Evolutionary conservation across 345 rosid genomes (phyloP).

Genomic region (Euphorbia lathyris): DNA sequence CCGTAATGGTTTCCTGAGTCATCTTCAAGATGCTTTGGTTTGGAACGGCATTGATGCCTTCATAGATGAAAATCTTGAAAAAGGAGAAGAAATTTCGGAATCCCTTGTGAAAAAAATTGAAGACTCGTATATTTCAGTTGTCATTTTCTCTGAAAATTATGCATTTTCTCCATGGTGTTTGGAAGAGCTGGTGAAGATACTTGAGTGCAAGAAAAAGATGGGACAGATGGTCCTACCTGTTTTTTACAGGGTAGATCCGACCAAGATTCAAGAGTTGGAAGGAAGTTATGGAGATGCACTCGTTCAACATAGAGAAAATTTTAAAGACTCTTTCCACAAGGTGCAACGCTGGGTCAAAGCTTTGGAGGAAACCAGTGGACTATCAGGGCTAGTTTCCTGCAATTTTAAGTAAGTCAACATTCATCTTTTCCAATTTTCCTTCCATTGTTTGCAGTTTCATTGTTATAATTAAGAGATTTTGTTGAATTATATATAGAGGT

Average conservation of each 20-base stretch:
- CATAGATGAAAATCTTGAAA: background rate
- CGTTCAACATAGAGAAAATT: background rate
- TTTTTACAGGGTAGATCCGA: background rate
- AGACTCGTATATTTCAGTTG: background rate
- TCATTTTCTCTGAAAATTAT: slow-evolving; percentile 6
- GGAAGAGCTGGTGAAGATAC: slow-evolving; percentile 14
- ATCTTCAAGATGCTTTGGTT: background rate
- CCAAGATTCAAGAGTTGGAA: background rate
- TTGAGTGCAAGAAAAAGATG: background rate
- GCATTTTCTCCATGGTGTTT: slow-evolving; percentile 13
- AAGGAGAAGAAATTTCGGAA: background rate
- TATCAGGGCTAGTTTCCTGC: background rate
- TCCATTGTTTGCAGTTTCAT: background rate
- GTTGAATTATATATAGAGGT: too few relatives aligned
- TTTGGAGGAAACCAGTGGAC: background rate
- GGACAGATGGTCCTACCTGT: background rate
- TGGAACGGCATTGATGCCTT: background rate
- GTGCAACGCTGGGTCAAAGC: background rate
- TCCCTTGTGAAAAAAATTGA: background rate
- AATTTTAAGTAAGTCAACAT: background rate
- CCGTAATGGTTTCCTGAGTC: background rate
- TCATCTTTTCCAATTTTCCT: background rate
- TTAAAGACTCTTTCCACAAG: background rate
- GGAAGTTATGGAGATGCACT: background rate
- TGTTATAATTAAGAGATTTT: background rate